Evolutionary conservation across 2,329 filamentous ascomycete genomes (phyloP).

Genomic region (Fusarium globosum): DNA sequence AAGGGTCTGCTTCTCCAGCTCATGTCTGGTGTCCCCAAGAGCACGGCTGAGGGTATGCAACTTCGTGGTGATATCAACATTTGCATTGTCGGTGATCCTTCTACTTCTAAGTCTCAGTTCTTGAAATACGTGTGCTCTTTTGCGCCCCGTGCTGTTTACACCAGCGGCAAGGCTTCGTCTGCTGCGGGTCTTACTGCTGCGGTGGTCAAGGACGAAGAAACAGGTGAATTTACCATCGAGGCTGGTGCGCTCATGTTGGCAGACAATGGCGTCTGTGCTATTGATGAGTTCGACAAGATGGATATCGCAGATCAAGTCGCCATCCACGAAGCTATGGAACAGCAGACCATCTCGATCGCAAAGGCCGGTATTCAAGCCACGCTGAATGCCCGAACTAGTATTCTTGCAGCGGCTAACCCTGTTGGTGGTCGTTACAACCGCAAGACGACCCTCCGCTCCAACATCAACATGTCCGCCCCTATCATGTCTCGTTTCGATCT

Average conservation of each 20-base stretch:
- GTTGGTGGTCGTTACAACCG: constrained; percentile 97
- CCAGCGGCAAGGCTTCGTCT: constrained; percentile 96
- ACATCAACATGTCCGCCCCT: constrained; percentile 98
- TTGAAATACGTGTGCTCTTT: constrained; percentile 98
- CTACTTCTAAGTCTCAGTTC: constrained; percentile 97
- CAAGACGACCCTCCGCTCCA: constrained; percentile 90
- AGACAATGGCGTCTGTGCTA: constrained; percentile 96
- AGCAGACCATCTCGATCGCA: constrained; percentile 98
- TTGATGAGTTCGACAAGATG: constrained; percentile 99
- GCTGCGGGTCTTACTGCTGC: constrained; percentile 97
- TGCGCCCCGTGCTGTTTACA: constrained; percentile 96
- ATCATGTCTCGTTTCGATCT: constrained; percentile 99
- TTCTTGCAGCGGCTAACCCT: constrained; percentile 95
- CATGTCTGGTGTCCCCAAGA: constrained; percentile 94
- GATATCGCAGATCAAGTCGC: constrained; percentile 96
- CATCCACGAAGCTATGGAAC: constrained; percentile 99
- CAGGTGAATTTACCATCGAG: constrained; percentile 98
- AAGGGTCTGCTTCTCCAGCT: constrained; percentile 94
- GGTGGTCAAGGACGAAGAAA: constrained; percentile 98
- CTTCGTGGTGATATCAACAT: constrained; percentile 98
- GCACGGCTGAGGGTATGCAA: constrained; percentile 92
- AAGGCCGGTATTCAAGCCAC: constrained; percentile 99
- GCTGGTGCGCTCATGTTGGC: constrained; percentile 97
- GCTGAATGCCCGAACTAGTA: constrained; percentile 93
- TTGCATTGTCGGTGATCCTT: constrained; percentile 96